Base-by-base conservation (phyloP, 1,284 basidiomycete species). In the Thelephora terrestris region DNA sequence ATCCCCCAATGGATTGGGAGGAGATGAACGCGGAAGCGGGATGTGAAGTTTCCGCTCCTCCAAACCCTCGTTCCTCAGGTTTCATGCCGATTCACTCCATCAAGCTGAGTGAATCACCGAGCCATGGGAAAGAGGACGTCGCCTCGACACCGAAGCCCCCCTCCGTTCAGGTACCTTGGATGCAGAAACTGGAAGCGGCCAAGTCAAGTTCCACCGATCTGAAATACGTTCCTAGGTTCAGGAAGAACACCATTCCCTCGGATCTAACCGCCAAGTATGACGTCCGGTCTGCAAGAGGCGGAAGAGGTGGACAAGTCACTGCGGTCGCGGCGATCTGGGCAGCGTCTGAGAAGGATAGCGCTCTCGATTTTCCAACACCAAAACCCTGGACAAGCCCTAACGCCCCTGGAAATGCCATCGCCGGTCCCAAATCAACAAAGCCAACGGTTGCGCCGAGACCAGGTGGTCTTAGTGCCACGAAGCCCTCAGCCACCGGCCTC, bases 241-340 rank as follows among this genome's bases (percentile, higher is more conserved):
- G 9, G 29, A 32, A 32, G 29, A 5, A 32, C 29, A 32, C 3
- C 29, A 32, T 32, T 2, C 53, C 60, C 7, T 55, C 50, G 17
- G 73, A 76, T 54, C 64, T 73, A 0, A 76, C 77, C 48, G 69
- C 69, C 21, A 81, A 79, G 53, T 88, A 89, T 59, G 79, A 89
- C 57, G 63, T 85, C 18, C 77, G 81, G 5, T 87, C 84, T 36
- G 86, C 85, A 9, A 75, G 86, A 21, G 86, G 88, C 2, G 88
- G 88, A 2, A 68, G 74, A 46, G 87, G 87, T 1, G 88, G 86
- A 9, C 74, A 76, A 46, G 88, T 91, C 14, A 71, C 85, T 2
- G 72, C 84, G 5, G 84, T 87, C 2, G 78, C 83, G 1, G 74
- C 81, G 4, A 66, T 91, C 21, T 91, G 86, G 85, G 76, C 81